A percentile compares a stretch with the other conserved stretches of the same genome.
Evolutionary conservation across 176 grass and related monocot species (phyloP).

Genomic region (Musa acuminata): DNA sequence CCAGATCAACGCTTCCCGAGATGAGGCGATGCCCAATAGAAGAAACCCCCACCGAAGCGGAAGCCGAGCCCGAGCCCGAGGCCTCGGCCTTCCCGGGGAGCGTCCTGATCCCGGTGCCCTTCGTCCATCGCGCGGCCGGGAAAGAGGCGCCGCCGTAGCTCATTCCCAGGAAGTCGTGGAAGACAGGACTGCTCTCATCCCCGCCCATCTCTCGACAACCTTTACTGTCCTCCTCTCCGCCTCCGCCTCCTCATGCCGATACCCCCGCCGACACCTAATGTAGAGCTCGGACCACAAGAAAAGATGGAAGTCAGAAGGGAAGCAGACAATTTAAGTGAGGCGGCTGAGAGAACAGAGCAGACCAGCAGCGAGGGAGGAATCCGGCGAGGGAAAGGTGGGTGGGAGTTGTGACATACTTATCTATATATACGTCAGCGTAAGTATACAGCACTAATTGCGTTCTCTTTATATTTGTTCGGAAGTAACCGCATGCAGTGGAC

Average conservation of each 20-base stretch:
- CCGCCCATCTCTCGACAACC: slow-evolving; percentile 1
- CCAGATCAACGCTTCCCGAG: slow-evolving; percentile 5
- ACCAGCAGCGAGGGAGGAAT: too few relatives aligned
- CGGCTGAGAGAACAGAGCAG: too few relatives aligned
- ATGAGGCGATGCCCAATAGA: not conserved
- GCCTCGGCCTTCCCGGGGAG: not conserved
- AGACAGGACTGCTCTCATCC: not conserved
- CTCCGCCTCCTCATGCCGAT: slow-evolving; percentile 2
- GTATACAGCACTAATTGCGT: too few relatives aligned
- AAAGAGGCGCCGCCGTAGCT: not conserved
- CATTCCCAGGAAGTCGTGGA: slow-evolving; percentile 16
- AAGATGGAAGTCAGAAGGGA: too few relatives aligned
- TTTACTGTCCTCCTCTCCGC: not conserved
- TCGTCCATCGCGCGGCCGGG: not conserved
- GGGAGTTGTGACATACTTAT: too few relatives aligned
- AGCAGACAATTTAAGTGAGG: too few relatives aligned
- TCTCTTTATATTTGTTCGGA: too few relatives aligned
- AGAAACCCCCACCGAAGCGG: not conserved
- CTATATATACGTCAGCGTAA: too few relatives aligned
- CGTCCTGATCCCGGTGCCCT: not conserved
- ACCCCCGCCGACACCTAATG: not conserved
- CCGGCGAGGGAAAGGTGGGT: too few relatives aligned
- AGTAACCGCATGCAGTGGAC: too few relatives aligned
- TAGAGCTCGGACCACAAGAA: slow-evolving; percentile 6
- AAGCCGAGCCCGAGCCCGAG: not conserved